Conservation (phyloP, 164 flowering plant genomes). For the Stephania cephalantha region DNA sequence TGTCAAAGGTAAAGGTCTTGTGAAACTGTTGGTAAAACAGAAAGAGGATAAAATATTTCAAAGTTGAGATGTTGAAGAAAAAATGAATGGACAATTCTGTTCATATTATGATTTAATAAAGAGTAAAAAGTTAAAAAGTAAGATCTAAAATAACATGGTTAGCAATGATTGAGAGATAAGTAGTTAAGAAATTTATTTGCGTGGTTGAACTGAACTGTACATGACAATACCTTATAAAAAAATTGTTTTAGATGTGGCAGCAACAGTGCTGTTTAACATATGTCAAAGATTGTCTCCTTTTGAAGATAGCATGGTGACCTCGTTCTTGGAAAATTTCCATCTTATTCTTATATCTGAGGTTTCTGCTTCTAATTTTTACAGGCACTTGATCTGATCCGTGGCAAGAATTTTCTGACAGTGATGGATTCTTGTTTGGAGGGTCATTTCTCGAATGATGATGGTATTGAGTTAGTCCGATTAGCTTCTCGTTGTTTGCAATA, state of each 20-base stretch:
- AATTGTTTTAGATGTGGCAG: background rate
- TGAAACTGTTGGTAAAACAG: too few species aligned
- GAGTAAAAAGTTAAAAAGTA: too few species aligned
- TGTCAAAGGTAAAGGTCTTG: background rate
- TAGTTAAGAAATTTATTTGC: too few species aligned
- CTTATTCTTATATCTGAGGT: background rate
- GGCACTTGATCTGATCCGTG: constrained; percentile 93
- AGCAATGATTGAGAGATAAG: too few species aligned
- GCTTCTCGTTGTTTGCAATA: constrained; percentile 88
- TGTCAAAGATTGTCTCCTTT: background rate
- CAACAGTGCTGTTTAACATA: background rate
- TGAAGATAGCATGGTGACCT: background rate
- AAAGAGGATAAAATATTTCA: too few species aligned
- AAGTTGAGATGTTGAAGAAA: too few species aligned
- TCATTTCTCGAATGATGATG: constrained; percentile 83
- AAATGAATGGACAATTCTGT: too few species aligned
- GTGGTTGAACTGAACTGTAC: too few species aligned
- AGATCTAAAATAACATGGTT: too few species aligned
- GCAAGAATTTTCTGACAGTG: constrained; percentile 70
- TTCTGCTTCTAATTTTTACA: constrained; percentile 20
- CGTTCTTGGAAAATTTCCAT: background rate
- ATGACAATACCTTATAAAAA: too few species aligned
- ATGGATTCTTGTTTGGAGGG: constrained; percentile 94
- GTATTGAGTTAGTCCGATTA: constrained; percentile 72
- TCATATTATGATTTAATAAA: too few species aligned